These are phyloP conservation scores for Eremomyces bilateralis DNA, from an alignment of 495 filamentous ascomycete species.

Conservation along the genomic window DNA sequence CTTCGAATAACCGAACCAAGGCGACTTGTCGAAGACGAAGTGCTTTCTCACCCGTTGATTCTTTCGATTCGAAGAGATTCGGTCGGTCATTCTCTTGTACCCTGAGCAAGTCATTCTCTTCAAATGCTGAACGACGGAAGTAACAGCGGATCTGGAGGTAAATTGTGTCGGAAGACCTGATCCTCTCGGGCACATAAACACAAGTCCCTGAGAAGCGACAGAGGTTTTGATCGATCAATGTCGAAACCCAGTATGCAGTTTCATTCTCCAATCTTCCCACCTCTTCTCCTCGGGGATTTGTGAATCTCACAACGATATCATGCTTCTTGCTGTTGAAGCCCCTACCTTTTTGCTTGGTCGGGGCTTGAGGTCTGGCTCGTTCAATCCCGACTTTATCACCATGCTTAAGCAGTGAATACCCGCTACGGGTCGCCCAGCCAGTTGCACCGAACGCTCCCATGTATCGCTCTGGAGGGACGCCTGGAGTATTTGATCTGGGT, in stretches of 20 bases:
- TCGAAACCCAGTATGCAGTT: constrained; percentile 80
- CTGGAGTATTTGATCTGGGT: too few relatives aligned
- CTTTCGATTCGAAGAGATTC: constrained; percentile 57
- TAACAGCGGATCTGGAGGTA: constrained; percentile 72
- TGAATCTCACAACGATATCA: constrained; percentile 90
- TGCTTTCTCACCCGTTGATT: constrained; percentile 65
- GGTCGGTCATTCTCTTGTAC: constrained; percentile 47
- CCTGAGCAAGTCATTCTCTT: constrained; percentile 30
- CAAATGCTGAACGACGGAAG: constrained; percentile 51
- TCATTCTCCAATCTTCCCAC: constrained; percentile 80
- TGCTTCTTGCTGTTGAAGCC: constrained; percentile 25
- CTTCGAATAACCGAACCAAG: constrained; percentile 71
- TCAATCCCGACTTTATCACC: constrained; percentile 69
- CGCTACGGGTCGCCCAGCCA: constrained; percentile 83
- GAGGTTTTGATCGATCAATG: constrained; percentile 76
- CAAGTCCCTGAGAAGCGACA: constrained; percentile 73
- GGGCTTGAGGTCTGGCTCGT: constrained; percentile 48
- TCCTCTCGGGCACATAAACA: constrained; percentile 68
- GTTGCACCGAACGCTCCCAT: constrained; percentile 81
- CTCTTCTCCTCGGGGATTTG: constrained; percentile 55
- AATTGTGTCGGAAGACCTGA: constrained; percentile 81
- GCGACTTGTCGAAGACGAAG: constrained; percentile 72
- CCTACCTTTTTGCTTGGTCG: constrained; percentile 27
- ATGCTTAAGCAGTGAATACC: constrained; percentile 45
- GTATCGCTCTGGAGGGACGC: constrained; percentile 46